Evolutionary conservation across 108 stramenopile species (phyloP).

Genomic region (Cyclotella cryptica): DNA sequence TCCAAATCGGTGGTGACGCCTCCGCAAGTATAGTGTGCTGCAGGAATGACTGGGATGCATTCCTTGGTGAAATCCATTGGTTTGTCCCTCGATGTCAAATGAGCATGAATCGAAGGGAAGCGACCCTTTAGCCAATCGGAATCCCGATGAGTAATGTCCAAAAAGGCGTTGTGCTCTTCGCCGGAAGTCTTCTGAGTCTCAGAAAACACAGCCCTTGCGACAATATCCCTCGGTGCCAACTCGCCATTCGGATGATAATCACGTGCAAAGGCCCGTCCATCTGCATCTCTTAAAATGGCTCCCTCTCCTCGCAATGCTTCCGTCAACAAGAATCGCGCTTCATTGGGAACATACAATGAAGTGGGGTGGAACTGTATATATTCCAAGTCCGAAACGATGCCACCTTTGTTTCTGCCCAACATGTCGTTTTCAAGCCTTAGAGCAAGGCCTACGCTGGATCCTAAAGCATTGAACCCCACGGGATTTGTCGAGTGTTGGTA

Average conservation of each 20-base stretch:
- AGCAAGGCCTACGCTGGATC: slow-evolving; percentile 88
- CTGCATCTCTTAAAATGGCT: slow-evolving; percentile 80
- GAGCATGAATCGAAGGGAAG: slow-evolving; percentile 87
- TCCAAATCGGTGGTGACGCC: slow-evolving; percentile 87
- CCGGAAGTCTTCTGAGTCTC: slow-evolving; percentile 63
- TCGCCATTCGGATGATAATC: slow-evolving; percentile 92
- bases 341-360: slow-evolving; percentile 83
- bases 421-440: slow-evolving; percentile 34
- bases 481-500: slow-evolving; percentile 96
- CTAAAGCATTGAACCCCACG: slow-evolving; percentile 88
- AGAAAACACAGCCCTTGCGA: slow-evolving; percentile 89
- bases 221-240: slow-evolving; percentile 94
- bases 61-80: slow-evolving; percentile 83
- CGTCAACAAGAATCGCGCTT: slow-evolving; percentile 90
- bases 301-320: slow-evolving; percentile 96
- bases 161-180: slow-evolving; percentile 66
- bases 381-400: slow-evolving; percentile 82
- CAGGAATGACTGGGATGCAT: slow-evolving; percentile 87
- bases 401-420: background rate
- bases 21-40: slow-evolving; percentile 96
- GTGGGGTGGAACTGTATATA: slow-evolving; percentile 98
- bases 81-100: slow-evolving; percentile 49
- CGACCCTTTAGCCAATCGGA: slow-evolving; percentile 78
- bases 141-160: slow-evolving; percentile 92
- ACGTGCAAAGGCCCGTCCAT: slow-evolving; percentile 80